Conservation (phyloP, 192 early-diverging fungal species). For the Linnemannia zychae region DNA sequence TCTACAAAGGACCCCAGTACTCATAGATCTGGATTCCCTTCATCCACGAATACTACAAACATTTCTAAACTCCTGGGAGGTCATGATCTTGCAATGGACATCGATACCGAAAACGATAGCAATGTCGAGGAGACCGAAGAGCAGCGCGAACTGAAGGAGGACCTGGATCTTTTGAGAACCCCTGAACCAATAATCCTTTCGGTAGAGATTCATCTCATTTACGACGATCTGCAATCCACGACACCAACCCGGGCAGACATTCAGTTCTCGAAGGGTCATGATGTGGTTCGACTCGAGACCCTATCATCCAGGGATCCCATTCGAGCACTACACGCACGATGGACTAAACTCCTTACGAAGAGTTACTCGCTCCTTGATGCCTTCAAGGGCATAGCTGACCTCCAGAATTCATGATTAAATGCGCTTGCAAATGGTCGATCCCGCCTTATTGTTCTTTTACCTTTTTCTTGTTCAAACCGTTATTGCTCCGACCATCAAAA, state of each 20-base stretch:
- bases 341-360: background rate
- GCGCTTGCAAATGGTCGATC: too few species aligned
- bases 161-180: background rate
- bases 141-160: background rate
- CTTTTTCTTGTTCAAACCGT: background rate
- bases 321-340: background rate
- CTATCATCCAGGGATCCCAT: background rate
- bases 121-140: background rate
- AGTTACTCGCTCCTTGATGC: background rate
- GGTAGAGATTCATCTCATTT: constrained; percentile 10
- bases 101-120: constrained; percentile 15
- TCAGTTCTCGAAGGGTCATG: background rate
- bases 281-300: background rate
- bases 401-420: background rate
- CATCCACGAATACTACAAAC: background rate
- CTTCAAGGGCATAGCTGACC: background rate
- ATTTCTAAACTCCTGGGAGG: background rate
- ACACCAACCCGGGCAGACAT: background rate
- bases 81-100: constrained; percentile 5
- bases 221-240: constrained; percentile 6
- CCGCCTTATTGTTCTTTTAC: too few species aligned
- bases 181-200: background rate
- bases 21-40: background rate
- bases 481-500: background rate
- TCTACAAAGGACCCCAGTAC: background rate